Base-by-base conservation (phyloP, 139 green algal species). In the Picochlorum sp. region DNA sequence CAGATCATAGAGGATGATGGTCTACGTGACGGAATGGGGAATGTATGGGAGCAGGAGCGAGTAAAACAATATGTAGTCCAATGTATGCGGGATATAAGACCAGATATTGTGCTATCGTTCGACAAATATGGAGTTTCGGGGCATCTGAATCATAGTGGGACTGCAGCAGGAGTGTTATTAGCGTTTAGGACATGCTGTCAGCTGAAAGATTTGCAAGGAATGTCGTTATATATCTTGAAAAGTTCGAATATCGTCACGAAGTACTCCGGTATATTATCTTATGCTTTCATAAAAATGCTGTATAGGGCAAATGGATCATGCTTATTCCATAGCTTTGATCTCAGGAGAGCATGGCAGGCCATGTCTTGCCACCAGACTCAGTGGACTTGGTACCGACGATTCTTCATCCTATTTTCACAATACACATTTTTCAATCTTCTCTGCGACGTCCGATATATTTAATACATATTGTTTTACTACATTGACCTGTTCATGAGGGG, bases 61-160 rank as follows among this genome's bases (percentile, higher is more conserved):
- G 68, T 73, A 10, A 45, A 47, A 21, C 30, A 75, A 9, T 58
- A 78, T 24, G 63, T 82, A 38, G 49, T 51, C 4, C 24, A 28
- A 15, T 54, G 50, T 3, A 63, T 74, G 7, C 28, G 38, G 10
- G 13, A 54, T 8, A 32, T 62, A 4, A 32, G 32, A 7, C 63
- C 70, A 4, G 6, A 52, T 11, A 55, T 85, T 78, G 44, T 84
- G 4, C 45, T 84, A 16, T 83, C 78, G n/a, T 85, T 85, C 65
- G 78, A 85, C 38, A 37, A 14, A 2, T 38, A 47, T 21, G 78
- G 78, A 28, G 77, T 85, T 34, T 85, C 77, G 18, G 72, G 72
- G 10, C 78, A 85, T 57, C 68, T 57, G 26, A 85, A 85, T 55
- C 78, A 85, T 28, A 37, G 52, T 18, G 66, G 57, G 18, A 59